Conservation (phyloP, 2,329 filamentous ascomycete species). For the Penicillium sp. region DNA sequence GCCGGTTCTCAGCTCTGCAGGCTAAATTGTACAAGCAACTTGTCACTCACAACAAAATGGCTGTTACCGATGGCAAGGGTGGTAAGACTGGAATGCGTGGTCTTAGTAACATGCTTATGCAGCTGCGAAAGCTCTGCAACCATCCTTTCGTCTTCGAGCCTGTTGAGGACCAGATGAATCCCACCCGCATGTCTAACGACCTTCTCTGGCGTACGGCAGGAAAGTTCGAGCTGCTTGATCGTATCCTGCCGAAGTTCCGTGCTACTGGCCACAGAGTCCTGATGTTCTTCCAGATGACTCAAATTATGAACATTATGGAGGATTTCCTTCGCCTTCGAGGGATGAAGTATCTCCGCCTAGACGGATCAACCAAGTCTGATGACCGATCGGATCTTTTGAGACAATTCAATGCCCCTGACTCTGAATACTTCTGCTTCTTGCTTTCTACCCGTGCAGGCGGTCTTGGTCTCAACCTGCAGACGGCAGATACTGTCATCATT, state of each 20-base stretch:
- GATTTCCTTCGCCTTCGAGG: conserved; percentile 85
- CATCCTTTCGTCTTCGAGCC: conserved; percentile 98
- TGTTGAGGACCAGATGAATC: conserved; percentile 98
- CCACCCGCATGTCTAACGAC: conserved; percentile 81
- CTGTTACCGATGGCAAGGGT: conserved; percentile 90
- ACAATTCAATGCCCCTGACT: conserved; percentile 83
- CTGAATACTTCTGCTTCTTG: conserved; percentile 95
- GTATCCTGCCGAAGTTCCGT: conserved; percentile 89
- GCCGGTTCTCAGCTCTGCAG: conserved; percentile 93
- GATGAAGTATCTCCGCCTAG: conserved; percentile 82
- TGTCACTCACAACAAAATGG: conserved; percentile 89
- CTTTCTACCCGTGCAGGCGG: conserved; percentile 98
- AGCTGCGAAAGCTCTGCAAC: conserved; percentile 96
- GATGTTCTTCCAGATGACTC: conserved; percentile 99
- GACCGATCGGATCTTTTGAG: conserved; percentile 88
- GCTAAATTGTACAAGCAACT: conserved; percentile 95
- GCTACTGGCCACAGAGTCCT: conserved; percentile 88
- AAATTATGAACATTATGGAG: conserved; percentile 99
- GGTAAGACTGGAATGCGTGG: conserved; percentile 92
- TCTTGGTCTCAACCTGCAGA: conserved; percentile 93
- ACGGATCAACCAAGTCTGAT: conserved; percentile 96
- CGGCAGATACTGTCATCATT: conserved; percentile 97
- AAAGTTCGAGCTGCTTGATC: conserved; percentile 94
- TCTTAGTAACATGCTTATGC: conserved; percentile 99
- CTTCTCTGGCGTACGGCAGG: conserved; percentile 91